Percentiles rank a stretch among this genome's conserved stretches.
Evolutionary conservation across 2,329 filamentous ascomycete genomes (phyloP).

Genomic region (Sclerotinia sclerotiorum): DNA sequence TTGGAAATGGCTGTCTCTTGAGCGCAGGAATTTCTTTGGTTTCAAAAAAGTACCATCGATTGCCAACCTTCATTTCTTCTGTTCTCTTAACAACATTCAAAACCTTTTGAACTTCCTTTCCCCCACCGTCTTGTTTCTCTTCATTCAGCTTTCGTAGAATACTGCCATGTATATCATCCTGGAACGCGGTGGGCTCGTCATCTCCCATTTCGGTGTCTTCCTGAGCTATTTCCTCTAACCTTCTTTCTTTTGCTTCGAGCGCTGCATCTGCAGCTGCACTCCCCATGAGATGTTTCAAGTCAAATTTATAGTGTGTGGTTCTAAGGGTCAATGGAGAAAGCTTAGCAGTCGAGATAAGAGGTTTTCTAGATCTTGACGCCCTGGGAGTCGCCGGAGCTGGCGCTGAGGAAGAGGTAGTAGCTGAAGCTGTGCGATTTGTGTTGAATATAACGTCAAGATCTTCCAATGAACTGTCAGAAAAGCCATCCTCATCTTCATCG

Average conservation of each 20-base stretch:
- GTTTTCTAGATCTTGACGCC: slow-evolving; percentile 26
- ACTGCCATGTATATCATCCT: slow-evolving; percentile 6
- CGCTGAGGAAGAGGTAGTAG: slow-evolving; percentile 14
- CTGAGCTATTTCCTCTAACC: slow-evolving; percentile 39
- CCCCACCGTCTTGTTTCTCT: slow-evolving; percentile 44
- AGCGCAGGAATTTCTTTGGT: slow-evolving; percentile 19
- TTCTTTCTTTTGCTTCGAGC: slow-evolving; percentile 54
- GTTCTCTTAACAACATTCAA: slow-evolving; percentile 59
- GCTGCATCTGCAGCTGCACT: slow-evolving; percentile 60
- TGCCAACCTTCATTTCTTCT: slow-evolving; percentile 55
- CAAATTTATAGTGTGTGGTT: slow-evolving; percentile 59
- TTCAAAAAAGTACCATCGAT: slow-evolving; percentile 59
- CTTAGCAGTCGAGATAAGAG: slow-evolving; percentile 43
- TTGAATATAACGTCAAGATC: slow-evolving; percentile 47
- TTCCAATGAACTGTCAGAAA: slow-evolving; percentile 54
- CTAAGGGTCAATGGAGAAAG: slow-evolving; percentile 47
- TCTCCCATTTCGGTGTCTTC: slow-evolving; percentile 17
- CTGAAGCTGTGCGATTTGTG: slow-evolving; percentile 25
- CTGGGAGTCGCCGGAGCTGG: slow-evolving; percentile 24
- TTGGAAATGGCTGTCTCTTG: slow-evolving; percentile 36
- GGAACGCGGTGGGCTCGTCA: neutral
- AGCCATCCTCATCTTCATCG: slow-evolving; percentile 54
- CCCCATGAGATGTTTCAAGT: slow-evolving; percentile 60
- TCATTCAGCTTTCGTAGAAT: slow-evolving; percentile 13
- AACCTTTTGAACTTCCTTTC: slow-evolving; percentile 44